Evolutionary conservation across 225 moss, liverwort and hornwort species (phyloP).

Genomic region (Sphagnum contortum): DNA sequence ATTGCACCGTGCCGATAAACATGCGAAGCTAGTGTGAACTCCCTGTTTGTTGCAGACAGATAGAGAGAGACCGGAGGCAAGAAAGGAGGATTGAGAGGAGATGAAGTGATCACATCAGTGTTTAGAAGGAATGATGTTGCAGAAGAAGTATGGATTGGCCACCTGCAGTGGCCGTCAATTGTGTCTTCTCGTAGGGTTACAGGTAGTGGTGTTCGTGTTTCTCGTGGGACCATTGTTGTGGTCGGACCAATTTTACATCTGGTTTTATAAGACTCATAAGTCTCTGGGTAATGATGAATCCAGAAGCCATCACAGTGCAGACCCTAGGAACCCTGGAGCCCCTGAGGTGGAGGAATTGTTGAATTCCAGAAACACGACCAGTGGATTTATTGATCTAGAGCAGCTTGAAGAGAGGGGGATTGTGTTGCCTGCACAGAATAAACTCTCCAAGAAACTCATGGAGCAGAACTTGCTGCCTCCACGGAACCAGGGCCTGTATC

Average conservation of each 20-base stretch:
- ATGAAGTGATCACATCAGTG: too few species aligned
- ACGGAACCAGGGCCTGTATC: conserved; percentile 64
- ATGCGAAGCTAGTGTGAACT: too few species aligned
- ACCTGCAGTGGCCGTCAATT: conserved; percentile 33
- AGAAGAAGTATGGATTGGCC: conserved; percentile 3
- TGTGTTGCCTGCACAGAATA: conserved; percentile 41
- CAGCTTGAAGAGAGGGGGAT: conserved; percentile 17
- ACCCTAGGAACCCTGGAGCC: background rate
- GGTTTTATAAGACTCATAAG: conserved; percentile 3
- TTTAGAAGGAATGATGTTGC: conserved; percentile 1
- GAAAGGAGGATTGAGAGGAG: too few species aligned
- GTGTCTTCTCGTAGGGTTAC: conserved; percentile 18
- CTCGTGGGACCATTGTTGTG: conserved; percentile 28
- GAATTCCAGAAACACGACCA: background rate
- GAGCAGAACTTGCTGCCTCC: conserved; percentile 38
- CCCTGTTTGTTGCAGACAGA: too few species aligned
- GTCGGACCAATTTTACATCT: conserved; percentile 10
- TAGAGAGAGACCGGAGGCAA: too few species aligned
- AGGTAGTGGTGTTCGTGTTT: conserved; percentile 18
- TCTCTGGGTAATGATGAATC: background rate
- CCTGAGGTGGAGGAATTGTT: background rate
- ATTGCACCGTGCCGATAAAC: too few species aligned
- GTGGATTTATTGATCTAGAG: background rate
- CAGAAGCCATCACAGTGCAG: background rate
- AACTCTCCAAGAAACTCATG: conserved; percentile 38